These are phyloP conservation scores for Kazachstania sp. DNA, from an alignment of 1,139 yeast genomes.

Conservation along the genomic window DNA sequence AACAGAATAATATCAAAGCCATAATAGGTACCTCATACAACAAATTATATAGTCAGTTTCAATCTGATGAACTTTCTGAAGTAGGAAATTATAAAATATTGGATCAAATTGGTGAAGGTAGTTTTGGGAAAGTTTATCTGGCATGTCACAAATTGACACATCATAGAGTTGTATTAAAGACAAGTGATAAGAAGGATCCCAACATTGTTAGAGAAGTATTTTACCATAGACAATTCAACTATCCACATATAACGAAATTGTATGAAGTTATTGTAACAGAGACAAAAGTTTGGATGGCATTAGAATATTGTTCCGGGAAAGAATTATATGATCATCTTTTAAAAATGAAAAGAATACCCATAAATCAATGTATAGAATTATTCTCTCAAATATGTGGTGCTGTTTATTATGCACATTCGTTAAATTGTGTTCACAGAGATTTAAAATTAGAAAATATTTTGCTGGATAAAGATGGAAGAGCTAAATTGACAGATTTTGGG, in stretches of 20 bases:
- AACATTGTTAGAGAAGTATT: slow-evolving; percentile 88
- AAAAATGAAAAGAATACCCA: slow-evolving; percentile 43
- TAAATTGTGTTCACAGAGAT: slow-evolving; percentile 83
- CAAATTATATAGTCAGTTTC: slow-evolving; percentile 48
- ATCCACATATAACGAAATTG: slow-evolving; percentile 76
- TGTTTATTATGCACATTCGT: slow-evolving; percentile 73
- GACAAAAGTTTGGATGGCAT: slow-evolving; percentile 70
- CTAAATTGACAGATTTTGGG: slow-evolving; percentile 87
- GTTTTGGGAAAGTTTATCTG: slow-evolving; percentile 84
- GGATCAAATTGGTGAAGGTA: slow-evolving; percentile 76
- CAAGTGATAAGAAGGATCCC: slow-evolving; percentile 75
- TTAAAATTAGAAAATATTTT: slow-evolving; percentile 79
- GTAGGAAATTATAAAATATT: slow-evolving; percentile 72
- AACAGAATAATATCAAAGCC: slow-evolving; percentile 28
- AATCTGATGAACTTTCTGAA: slow-evolving; percentile 44
- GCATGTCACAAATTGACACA: slow-evolving; percentile 71
- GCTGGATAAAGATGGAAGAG: slow-evolving; percentile 57
- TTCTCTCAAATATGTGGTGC: slow-evolving; percentile 79
- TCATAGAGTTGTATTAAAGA: slow-evolving; percentile 73
- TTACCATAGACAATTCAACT: slow-evolving; percentile 76
- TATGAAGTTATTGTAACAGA: slow-evolving; percentile 85
- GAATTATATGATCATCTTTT: slow-evolving; percentile 74
- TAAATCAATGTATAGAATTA: slow-evolving; percentile 47
- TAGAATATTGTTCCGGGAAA: slow-evolving; percentile 86
- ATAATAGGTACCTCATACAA: slow-evolving; percentile 54